Base-by-base conservation (phyloP, 345 rosid genomes). In the Salix koriyanagi region DNA sequence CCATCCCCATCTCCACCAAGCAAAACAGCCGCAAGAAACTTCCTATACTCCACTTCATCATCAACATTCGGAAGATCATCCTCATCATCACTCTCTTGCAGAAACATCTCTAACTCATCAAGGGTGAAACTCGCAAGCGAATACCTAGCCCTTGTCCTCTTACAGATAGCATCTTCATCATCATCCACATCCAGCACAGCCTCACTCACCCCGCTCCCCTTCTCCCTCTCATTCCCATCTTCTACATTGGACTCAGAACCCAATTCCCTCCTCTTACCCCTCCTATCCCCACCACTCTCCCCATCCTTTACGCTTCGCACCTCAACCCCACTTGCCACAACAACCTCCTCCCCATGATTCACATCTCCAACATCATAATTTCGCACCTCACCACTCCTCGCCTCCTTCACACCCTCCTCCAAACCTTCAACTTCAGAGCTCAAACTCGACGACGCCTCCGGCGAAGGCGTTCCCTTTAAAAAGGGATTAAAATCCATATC, bases 31-130 rank as follows among this genome's bases (percentile, higher is more conserved):
- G 97, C 90, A 39, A 96, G 96, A 84, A 96, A 93, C 83, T 96
- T 93, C 82, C 86, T 89, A 65, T 93, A 92, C 83, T 93, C 99
- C 70, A 88, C 91, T 80, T 96, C 92, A 76, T 96, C 99, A 19
- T 93, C 93, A 64, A 91, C 91, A 79, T 96, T 93, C 30, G 85
- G 96, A 81, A 90, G 83, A 67, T 90, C 95, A 56, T 93, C 96
- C 58, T 91, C 99, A 37, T 96, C 95, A 86, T 96, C 99, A 23
- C 97, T 90, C 87, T 93, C 97, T 75, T 96, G 94, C 74, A 96
- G 92, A 83, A 93, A 93, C 44, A 91, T 90, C 91, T 96, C 99
- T 15, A 96, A 94, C 78, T 96, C 99, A 86, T 96, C 97, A 19
- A 96, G 97, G 5, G 94, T 92, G 81, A 91, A 93, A 81, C 92